phyloP scores from a whole-genome alignment of 208 protist species.

The Vickermania ingenoplastis region DNA sequence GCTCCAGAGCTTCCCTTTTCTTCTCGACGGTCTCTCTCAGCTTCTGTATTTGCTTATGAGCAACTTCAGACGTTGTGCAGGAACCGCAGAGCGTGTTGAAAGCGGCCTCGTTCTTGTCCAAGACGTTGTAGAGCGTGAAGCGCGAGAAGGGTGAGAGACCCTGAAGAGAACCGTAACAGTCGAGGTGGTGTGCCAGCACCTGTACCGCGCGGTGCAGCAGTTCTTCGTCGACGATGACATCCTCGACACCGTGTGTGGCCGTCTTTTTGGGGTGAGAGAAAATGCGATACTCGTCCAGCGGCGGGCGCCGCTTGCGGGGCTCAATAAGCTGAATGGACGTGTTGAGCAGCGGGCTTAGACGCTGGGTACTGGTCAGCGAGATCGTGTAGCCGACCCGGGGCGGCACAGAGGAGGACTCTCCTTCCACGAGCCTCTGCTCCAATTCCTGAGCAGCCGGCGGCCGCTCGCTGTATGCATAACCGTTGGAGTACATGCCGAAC shows the following conservation, averaged over 20 bases:
- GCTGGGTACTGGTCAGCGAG: constrained; percentile 38
- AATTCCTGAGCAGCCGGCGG: constrained; percentile 21
- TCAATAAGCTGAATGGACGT: constrained; percentile 71
- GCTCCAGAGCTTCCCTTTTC: constrained; percentile 19
- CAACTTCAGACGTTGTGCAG: constrained; percentile 4
- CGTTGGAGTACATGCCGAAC: constrained; percentile 23
- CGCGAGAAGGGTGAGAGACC: constrained; percentile 61
- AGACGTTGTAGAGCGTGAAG: constrained; percentile 55
- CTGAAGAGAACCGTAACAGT: constrained; percentile 54
- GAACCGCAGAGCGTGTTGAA: constrained; percentile 38
- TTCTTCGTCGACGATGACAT: constrained; percentile 83
- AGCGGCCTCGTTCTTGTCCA: constrained; percentile 47
- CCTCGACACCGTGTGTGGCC: constrained; percentile 57
- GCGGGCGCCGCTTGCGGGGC: constrained; percentile 48
- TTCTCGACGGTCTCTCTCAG: constrained; percentile 13
- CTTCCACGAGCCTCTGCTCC: constrained; percentile 43
- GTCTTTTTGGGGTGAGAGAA: constrained; percentile 81
- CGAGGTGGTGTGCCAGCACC: constrained; percentile 48
- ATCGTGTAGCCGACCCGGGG: constrained; percentile 46
- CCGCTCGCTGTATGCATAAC: constrained; percentile 74
- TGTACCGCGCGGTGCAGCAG: constrained; percentile 61
- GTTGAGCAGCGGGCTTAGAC: constrained; percentile 54
- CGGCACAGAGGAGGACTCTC: constrained; percentile 25
- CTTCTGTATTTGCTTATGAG: constrained; percentile 17
- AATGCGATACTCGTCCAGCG: constrained; percentile 75